These are phyloP conservation scores for Kalmusia sp. DNA, from an alignment of 2,329 filamentous ascomycete genomes.

Conservation along the genomic window DNA sequence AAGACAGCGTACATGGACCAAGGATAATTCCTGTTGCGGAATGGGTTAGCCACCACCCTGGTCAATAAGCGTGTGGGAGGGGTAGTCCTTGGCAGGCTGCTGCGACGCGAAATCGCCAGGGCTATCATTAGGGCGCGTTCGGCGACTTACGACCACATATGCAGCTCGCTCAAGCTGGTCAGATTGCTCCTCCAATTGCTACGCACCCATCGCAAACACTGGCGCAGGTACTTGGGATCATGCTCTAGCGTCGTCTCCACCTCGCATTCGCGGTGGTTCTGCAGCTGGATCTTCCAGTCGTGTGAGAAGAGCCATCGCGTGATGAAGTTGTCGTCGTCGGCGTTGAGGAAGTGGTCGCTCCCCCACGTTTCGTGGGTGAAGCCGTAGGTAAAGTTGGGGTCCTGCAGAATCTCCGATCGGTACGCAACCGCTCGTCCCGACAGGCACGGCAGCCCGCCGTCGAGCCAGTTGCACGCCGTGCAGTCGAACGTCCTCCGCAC, in stretches of 20 bases:
- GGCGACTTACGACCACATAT: conserved; percentile 81
- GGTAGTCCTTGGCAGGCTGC: conserved; percentile 40
- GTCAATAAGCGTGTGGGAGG: conserved; percentile 28
- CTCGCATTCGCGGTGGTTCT: conserved; percentile 84
- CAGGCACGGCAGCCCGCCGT: conserved; percentile 95
- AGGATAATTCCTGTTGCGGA: conserved; percentile 73
- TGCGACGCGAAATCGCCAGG: conserved; percentile 30
- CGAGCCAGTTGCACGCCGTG: conserved; percentile 91
- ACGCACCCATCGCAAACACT: conserved; percentile 92
- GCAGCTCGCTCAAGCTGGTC: conserved; percentile 83
- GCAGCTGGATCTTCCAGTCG: conserved; percentile 92
- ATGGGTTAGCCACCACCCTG: conserved; percentile 32
- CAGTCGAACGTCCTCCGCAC: conserved; percentile 96
- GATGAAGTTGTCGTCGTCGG: conserved; percentile 98
- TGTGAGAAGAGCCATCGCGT: conserved; percentile 94
- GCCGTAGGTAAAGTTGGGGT: conserved; percentile 82
- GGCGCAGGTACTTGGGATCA: conserved; percentile 85
- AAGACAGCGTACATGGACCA: conserved; percentile 96
- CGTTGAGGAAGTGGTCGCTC: conserved; percentile 82
- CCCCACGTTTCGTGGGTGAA: conserved; percentile 84
- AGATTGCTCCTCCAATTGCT: conserved; percentile 98
- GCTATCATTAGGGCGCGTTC: conserved; percentile 12
- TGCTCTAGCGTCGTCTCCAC: conserved; percentile 93
- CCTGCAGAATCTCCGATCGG: conserved; percentile 84
- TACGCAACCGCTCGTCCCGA: conserved; percentile 94